Conservation (phyloP, 495 filamentous ascomycete genomes). For the Umbilicaria muhlenbergii region DNA sequence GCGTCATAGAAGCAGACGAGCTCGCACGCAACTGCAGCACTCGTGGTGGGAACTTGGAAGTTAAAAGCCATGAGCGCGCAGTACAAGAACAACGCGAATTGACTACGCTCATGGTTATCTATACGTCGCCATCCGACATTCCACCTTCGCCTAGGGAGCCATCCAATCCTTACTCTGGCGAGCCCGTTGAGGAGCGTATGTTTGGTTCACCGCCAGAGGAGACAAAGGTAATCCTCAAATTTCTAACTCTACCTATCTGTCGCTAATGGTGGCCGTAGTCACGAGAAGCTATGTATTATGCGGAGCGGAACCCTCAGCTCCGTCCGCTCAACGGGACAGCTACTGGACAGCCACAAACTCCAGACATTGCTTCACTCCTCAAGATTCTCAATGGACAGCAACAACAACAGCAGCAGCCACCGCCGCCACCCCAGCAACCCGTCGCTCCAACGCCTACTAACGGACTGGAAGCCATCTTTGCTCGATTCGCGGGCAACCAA, state of each 20-base stretch:
- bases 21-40: conserved; percentile 41
- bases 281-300: conserved; percentile 30
- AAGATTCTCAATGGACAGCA: conserved; percentile 31
- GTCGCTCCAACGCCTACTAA: conserved; percentile 15
- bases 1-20: conserved; percentile 31
- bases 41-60: conserved; percentile 42
- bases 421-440: conserved; percentile 16
- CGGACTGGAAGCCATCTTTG: conserved; percentile 32
- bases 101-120: conserved; percentile 71
- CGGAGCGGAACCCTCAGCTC: conserved; percentile 23
- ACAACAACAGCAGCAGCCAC: conserved; percentile 18
- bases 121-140: conserved; percentile 56
- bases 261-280: conserved; percentile 15
- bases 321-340: not conserved
- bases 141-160: conserved; percentile 68
- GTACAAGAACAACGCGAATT: conserved; percentile 56
- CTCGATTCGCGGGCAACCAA: conserved; percentile 27
- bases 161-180: conserved; percentile 21
- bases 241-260: not conserved
- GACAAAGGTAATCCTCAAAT: conserved; percentile 23
- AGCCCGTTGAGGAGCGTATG: conserved; percentile 17
- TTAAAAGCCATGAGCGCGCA: conserved; percentile 48
- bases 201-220: conserved; percentile 35
- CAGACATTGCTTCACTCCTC: conserved; percentile 31
- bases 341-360: conserved; percentile 17